Evolutionary conservation across 768 basidiomycete genomes (phyloP), one percentile per base, ranked within the genome.

Genomic region (Mrakia frigida): DNA sequence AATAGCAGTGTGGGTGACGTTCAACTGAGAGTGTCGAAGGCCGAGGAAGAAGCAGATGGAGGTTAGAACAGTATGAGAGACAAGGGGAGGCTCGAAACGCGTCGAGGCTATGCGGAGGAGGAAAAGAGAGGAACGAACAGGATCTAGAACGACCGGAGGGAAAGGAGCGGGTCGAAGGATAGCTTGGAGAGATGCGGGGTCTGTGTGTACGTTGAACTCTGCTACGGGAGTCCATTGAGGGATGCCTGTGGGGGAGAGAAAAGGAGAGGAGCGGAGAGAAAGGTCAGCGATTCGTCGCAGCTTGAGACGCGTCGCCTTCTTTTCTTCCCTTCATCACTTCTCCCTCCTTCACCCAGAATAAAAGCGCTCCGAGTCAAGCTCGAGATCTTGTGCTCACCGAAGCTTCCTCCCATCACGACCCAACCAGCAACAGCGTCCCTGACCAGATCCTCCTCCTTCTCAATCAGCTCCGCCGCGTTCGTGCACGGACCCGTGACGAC

Each of bases 341-440:
- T 18, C 18, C 43, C 23, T 59, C 23, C 56, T 25, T 31, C 56
- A 23, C 56, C 21, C 56, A 60, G 28, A 60, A 23, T 25, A 9
- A 41, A 41, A 41, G 11, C 39, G 39, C 11, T 41, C 39, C 39
- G 39, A 6, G 39, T 41, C 5, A 41, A 11, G 11, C 39, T 41
- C 39, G 6, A 5, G 39, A 41, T 7, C 6, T 46, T 7, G 5
- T 16, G 50, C 75, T 61, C 60, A 71, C 70, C 70, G 39, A 92
- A 89, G 3, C 89, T 92, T n/a, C 93, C 93, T 16, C 93, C 93
- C 93, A 96, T 95, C 80, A 93, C 91, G 10, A 92, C 90, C 78
- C 92, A 87, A 77, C 91, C 87, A 77, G 89, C 88, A 7, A 92
- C 83, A 14, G 85, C 89, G 3, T 84, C 84, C 37, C 74, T 61